Conservation (phyloP, 495 filamentous ascomycete species). For the Aspergillus coremiiformis region DNA sequence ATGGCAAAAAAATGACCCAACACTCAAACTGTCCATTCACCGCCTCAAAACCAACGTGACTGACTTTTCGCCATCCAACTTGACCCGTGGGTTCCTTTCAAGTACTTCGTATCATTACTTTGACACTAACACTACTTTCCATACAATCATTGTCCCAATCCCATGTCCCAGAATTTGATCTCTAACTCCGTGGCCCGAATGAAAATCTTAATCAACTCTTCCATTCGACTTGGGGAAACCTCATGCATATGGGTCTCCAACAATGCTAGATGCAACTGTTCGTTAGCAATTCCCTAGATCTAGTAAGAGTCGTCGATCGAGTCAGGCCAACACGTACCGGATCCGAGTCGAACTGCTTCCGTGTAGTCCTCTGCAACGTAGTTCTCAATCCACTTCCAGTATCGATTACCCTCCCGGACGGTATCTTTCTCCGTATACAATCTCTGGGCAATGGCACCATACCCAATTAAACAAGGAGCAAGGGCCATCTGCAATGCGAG, state of each 20-base stretch:
- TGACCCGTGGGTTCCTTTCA: too few species aligned
- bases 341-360: constrained; percentile 58
- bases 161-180: constrained; percentile 85
- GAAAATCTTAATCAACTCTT: constrained; percentile 76
- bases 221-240: constrained; percentile 65
- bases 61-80: not conserved
- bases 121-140: too few species aligned
- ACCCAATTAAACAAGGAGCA: constrained; percentile 81
- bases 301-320: too few species aligned
- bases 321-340: constrained; percentile 55
- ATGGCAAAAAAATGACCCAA: not conserved
- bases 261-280: too few species aligned
- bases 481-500: constrained; percentile 74
- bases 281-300: too few species aligned
- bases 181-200: constrained; percentile 87
- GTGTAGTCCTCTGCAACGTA: constrained; percentile 74
- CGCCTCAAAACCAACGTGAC: too few species aligned
- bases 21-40: not conserved
- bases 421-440: constrained; percentile 47
- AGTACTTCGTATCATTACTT: too few species aligned
- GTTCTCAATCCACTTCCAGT: constrained; percentile 85
- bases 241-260: constrained; percentile 62
- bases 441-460: constrained; percentile 65
- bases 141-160: too few species aligned
- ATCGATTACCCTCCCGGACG: constrained; percentile 66